Percentiles rank a stretch among this genome's conserved stretches.
Evolutionary conservation across 2,329 filamentous ascomycete genomes (phyloP).

Genomic region (Penicillium sp.): DNA sequence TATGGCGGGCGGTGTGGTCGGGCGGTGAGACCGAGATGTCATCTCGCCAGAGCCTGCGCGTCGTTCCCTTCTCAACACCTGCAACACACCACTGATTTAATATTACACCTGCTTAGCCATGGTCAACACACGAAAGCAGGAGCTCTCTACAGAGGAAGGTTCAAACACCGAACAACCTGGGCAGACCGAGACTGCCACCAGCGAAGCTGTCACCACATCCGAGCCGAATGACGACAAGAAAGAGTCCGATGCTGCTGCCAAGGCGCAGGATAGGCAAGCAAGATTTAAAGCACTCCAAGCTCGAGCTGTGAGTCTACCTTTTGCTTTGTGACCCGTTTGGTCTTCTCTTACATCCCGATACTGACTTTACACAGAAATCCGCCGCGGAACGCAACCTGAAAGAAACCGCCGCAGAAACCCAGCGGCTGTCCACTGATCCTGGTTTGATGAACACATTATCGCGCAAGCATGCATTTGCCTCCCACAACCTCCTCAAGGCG

Average conservation of each 20-base stretch:
- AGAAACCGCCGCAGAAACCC: slow-evolving; percentile 77
- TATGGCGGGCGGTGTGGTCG: slow-evolving; percentile 8
- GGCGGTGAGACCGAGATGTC: slow-evolving; percentile 17
- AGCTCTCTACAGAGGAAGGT: slow-evolving; percentile 14
- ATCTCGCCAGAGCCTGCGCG: slow-evolving; percentile 14
- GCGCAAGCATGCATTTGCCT: slow-evolving; percentile 79
- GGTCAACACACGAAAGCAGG: slow-evolving; percentile 16
- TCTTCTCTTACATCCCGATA: neutral
- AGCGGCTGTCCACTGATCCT: slow-evolving; percentile 72
- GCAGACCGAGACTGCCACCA: slow-evolving; percentile 8
- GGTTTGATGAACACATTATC: slow-evolving; percentile 71
- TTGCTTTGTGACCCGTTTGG: neutral
- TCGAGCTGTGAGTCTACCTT: slow-evolving; percentile 53
- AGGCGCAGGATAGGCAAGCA: slow-evolving; percentile 61
- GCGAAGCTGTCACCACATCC: slow-evolving; percentile 10
- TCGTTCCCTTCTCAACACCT: neutral
- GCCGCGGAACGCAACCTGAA: slow-evolving; percentile 61
- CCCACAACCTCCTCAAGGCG: slow-evolving; percentile 88
- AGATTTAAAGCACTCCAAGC: slow-evolving; percentile 85
- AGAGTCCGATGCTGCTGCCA: slow-evolving; percentile 28
- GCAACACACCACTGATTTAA: neutral
- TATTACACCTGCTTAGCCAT: slow-evolving; percentile 3
- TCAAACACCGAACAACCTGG: slow-evolving; percentile 8
- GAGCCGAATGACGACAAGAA: slow-evolving; percentile 13
- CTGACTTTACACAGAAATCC: slow-evolving; percentile 38